Evolutionary conservation across 2,329 filamentous ascomycete species (phyloP).

Genomic region (Colletotrichum sp.): DNA sequence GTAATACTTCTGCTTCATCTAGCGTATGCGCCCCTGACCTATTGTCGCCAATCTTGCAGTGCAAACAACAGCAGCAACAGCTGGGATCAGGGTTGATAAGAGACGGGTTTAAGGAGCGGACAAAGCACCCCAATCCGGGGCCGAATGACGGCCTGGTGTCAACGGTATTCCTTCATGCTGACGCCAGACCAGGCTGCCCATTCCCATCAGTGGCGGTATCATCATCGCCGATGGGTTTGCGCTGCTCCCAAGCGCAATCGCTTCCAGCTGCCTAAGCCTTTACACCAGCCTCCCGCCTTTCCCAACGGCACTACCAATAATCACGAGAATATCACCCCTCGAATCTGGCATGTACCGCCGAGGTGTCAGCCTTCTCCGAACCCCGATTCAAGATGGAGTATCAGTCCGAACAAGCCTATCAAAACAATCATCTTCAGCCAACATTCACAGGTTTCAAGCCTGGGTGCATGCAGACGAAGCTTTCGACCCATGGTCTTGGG

Average conservation of each 20-base stretch:
- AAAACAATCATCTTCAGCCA: background rate
- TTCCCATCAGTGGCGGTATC: background rate
- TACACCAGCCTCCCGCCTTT: background rate
- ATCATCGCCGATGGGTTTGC: background rate
- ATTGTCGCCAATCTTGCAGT: constrained; percentile 9
- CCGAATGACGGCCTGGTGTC: background rate
- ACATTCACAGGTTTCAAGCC: background rate
- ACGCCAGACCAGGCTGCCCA: background rate
- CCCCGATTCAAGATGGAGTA: background rate
- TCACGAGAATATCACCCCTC: background rate
- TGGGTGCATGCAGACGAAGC: background rate
- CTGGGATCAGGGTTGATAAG: constrained; percentile 2
- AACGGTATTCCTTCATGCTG: background rate
- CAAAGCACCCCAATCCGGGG: constrained; percentile 9
- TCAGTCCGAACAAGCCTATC: background rate
- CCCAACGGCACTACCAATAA: background rate
- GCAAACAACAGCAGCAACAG: background rate
- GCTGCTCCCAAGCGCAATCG: background rate
- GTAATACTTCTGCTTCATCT: constrained; percentile 4
- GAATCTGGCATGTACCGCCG: background rate
- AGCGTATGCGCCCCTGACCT: background rate
- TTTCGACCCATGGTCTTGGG: background rate
- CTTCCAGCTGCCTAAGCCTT: background rate
- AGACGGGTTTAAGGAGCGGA: constrained; percentile 4
- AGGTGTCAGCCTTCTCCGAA: background rate